Conservation (phyloP, 768 basidiomycete genomes). For the Hysterangium stoloniferum region DNA sequence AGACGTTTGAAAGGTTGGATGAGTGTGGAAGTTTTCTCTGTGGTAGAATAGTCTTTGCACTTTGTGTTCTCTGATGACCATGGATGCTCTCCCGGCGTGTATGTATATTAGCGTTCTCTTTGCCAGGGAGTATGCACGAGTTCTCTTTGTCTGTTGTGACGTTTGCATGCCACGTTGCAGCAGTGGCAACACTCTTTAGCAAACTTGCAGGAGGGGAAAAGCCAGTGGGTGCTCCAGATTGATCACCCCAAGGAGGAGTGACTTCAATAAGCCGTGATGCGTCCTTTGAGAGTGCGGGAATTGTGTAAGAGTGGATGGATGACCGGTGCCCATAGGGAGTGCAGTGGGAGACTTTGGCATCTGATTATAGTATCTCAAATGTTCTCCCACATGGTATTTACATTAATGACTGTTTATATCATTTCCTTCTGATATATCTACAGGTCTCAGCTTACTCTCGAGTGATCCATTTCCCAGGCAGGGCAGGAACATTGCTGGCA, state of each 20-base stretch:
- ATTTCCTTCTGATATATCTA: no score
- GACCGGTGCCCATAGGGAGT: no score
- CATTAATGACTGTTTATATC: no score
- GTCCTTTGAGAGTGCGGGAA: no score
- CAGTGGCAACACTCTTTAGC: conserved; percentile 7
- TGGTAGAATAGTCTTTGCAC: not conserved
- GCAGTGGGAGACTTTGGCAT: no score
- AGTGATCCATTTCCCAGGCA: no score
- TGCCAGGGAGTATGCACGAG: not conserved
- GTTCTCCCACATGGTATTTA: no score
- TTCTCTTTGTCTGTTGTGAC: not conserved
- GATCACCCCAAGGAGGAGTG: not conserved
- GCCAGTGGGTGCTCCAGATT: not conserved
- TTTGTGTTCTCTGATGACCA: conserved; percentile 5
- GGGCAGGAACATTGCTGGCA: no score
- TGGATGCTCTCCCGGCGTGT: not conserved
- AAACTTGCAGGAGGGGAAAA: conserved; percentile 9
- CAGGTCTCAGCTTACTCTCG: no score
- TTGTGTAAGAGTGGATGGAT: no score
- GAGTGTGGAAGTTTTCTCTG: not conserved
- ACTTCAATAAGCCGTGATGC: conserved; percentile 1
- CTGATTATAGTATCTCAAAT: no score
- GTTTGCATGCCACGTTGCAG: not conserved
- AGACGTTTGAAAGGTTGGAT: conserved; percentile 1
- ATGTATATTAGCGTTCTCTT: not conserved